Base-by-base conservation (phyloP, 306 rosid genomes). In the Lithocarpus polystachyus region DNA sequence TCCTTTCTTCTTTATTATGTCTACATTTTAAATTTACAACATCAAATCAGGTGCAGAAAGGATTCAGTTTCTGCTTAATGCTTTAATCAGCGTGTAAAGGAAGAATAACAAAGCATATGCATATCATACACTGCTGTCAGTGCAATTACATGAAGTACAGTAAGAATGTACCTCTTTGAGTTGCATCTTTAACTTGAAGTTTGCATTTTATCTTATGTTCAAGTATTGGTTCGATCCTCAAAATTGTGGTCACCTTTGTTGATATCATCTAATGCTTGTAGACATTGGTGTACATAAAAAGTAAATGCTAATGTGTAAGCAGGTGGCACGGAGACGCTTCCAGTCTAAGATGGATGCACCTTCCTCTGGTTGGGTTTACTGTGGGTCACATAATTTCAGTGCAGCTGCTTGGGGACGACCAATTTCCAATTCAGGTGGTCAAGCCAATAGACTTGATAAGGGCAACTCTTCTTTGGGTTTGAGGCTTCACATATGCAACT, bases 351-450 rank as follows among this genome's bases (percentile, higher is more conserved):
- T 43, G 62, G 89, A 57, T 64, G 81, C 79, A 71, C 82, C 86
- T 85, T 85, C 91, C 3, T 71, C 61, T 75, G 97, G 97, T 75
- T 92, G 97, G 97, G 88, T 90, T 56, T 92, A 90, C 67, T 90
- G 92, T 71, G 97, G 97, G 48, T 92, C 97, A 28, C 96, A 92
- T 79, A 90, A 92, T 86, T 92, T 92, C 78, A 90, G 96, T 80
- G 96, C 96, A 69, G 96, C 97, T 79, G 94, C 97, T 48, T 92
- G 96, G 96, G 97, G 97, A 60, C 84, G 92, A 26, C 82, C 86
- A 74, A 86, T 92, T 81, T 72, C 83, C 20, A 81, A 77, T 81
- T 86, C 89, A 19, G 69, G 81, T 71, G 12, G 56, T 77, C 88
- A 75, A 71, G 31, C 45, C 14, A 85, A 89, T 43, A 87, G 79